phyloP scores from a whole-genome alignment of 768 basidiomycete species.

The Phlegmacium glaucopus region DNA sequence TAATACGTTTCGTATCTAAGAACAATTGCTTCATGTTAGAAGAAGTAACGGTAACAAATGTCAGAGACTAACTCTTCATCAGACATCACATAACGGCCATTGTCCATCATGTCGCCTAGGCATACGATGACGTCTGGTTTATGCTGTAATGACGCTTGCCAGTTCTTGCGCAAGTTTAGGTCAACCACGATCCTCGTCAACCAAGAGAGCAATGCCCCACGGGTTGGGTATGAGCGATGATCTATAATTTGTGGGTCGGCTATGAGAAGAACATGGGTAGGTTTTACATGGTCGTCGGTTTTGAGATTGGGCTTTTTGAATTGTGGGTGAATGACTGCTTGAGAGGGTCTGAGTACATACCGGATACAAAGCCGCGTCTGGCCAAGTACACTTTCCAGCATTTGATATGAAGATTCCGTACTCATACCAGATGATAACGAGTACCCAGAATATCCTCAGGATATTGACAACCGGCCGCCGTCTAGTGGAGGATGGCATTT shows the following conservation, averaged over 20 bases:
- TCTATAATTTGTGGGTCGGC: constrained; percentile 90
- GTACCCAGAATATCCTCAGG: constrained; percentile 58
- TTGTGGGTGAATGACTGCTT: neutral
- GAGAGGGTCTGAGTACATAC: constrained; percentile 21
- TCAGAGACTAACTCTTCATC: constrained; percentile 57
- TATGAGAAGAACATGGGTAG: constrained; percentile 66
- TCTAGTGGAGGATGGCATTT: constrained; percentile 24
- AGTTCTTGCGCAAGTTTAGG: constrained; percentile 81
- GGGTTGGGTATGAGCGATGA: constrained; percentile 65
- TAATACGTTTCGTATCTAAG: constrained; percentile 73
- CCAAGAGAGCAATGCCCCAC: constrained; percentile 49
- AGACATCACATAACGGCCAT: constrained; percentile 63
- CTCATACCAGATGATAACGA: constrained; percentile 70
- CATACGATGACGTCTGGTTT: constrained; percentile 75
- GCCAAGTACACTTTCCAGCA: constrained; percentile 57
- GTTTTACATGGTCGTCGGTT: constrained; percentile 13
- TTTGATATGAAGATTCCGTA: constrained; percentile 50
- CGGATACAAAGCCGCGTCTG: constrained; percentile 36
- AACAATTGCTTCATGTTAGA: neutral
- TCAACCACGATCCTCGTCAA: constrained; percentile 70
- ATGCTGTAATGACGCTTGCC: constrained; percentile 61
- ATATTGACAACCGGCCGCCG: constrained; percentile 36
- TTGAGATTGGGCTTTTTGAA: no score
- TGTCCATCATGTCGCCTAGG: constrained; percentile 92
- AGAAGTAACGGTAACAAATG: neutral